Base-by-base conservation (phyloP, 805 yeast species). In the Starmerella davenportii region DNA sequence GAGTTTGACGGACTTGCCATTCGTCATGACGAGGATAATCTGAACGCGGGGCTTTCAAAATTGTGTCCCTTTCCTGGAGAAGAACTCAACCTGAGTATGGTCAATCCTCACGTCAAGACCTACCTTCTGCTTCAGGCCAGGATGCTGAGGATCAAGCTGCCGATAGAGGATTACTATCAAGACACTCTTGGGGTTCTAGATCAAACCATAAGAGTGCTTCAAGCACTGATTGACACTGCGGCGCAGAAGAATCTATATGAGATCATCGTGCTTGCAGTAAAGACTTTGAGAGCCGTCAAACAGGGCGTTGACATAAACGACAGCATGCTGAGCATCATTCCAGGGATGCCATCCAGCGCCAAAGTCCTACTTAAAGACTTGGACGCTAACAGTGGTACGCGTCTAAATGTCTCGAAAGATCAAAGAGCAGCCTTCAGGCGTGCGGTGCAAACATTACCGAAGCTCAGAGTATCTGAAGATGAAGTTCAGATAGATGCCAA, bases 151-250 rank as follows among this genome's bases (percentile, higher is more conserved):
- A 62, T 72, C 4, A 90, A 80, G 42, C 62, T 90, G 35, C 98
- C 96, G 2, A 80, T 90, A 51, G 92, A 93, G 0, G 99, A 90
- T 63, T 90, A 90, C 54, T 66, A 78, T 8, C 96, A 87, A 54
- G 98, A 90, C 57, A 84, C 94, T 0, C 72, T 84, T 13, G 76
- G 95, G 0, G 93, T 90, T 8, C 62, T 90, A 41, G 99, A 92
- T 53, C 98, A 90, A 60, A 74, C 93, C 5, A 63, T 90, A 52
- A 93, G 98, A 69, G 77, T 90, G 45, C 60, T 85, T 38, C 98
- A 90, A 54, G 95, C 96, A 0, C 77, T 70, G 48, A 76, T 87
- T 42, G 99, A 90, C 58, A 81, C 80, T 17, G 74, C 90, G 1
- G 72, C 94, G 2, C 95, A 87, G 49, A 52, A 74, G 47, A 94